Evolutionary conservation across 208 protist species (phyloP).

Genomic region (Trypanosomatidae sp.): DNA sequence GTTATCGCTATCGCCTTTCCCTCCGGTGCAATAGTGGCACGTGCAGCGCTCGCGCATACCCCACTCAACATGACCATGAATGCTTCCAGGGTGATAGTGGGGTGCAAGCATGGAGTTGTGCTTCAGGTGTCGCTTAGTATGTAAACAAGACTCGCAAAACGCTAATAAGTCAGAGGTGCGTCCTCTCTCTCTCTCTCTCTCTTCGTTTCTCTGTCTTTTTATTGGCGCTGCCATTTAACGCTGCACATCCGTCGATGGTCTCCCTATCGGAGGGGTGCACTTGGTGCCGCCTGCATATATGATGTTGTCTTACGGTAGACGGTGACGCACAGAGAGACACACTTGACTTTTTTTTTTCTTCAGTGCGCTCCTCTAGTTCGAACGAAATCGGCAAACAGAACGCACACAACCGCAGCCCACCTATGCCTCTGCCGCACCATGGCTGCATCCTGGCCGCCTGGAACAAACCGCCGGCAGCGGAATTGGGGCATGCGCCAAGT

Average conservation of each 20-base stretch:
- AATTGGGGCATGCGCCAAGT: neutral
- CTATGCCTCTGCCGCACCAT: neutral
- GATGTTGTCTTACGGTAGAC: too few relatives aligned
- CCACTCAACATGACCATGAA: slow-evolving; percentile 40
- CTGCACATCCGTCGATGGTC: neutral
- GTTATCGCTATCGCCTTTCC: slow-evolving; percentile 40
- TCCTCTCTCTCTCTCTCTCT: neutral
- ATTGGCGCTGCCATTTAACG: neutral
- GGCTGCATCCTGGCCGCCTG: neutral
- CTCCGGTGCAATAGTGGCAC: slow-evolving; percentile 37
- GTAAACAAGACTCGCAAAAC: neutral
- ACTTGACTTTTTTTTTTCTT: neutral
- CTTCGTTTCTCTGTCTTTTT: neutral
- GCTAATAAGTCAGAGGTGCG: neutral
- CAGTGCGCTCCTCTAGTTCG: neutral
- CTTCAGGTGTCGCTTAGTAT: slow-evolving; percentile 1
- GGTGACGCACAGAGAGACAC: neutral
- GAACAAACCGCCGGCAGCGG: neutral
- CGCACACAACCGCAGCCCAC: neutral
- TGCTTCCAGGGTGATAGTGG: slow-evolving; percentile 6
- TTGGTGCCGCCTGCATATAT: neutral
- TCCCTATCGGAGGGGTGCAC: neutral
- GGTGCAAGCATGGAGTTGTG: slow-evolving; percentile 21
- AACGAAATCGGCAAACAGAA: neutral
- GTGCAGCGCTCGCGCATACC: slow-evolving; percentile 21